Evolutionary conservation across 495 filamentous ascomycete species (phyloP).

Genomic region (Immersiella caudata): DNA sequence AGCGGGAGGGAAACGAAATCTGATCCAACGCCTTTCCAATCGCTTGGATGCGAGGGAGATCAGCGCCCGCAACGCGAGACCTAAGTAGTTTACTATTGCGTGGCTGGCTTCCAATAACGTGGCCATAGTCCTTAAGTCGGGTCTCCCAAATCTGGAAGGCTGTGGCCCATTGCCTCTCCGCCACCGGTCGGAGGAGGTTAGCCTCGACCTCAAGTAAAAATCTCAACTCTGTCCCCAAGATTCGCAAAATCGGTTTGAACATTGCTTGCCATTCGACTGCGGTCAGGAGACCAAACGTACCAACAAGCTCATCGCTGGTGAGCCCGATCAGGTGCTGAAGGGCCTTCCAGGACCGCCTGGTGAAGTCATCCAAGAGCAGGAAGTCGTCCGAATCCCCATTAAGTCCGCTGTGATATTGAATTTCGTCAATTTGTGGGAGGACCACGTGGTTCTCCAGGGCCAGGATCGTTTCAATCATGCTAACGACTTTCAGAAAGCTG

Average conservation of each 20-base stretch:
- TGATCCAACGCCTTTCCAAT: neutral
- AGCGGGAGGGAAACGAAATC: neutral
- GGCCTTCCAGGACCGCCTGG: neutral
- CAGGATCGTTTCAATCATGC: neutral
- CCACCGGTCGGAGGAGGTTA: neutral
- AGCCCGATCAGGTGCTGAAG: neutral
- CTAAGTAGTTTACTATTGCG: neutral
- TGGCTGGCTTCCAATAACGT: neutral
- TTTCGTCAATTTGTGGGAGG: neutral
- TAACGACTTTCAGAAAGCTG: neutral
- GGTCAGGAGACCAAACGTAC: neutral
- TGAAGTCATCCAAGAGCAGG: neutral
- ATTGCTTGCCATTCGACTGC: neutral
- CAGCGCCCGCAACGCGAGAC: neutral
- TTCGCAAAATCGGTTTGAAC: neutral
- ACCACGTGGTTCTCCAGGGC: neutral
- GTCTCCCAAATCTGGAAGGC: neutral
- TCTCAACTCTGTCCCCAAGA: neutral
- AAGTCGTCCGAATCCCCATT: neutral
- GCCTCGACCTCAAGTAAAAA: conserved; percentile 2
- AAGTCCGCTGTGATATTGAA: neutral
- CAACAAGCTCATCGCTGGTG: neutral
- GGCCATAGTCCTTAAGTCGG: neutral
- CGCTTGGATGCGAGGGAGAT: neutral
- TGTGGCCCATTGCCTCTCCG: neutral